Conservation (phyloP, 768 basidiomycete genomes). For the Tulasnella sp. region DNA sequence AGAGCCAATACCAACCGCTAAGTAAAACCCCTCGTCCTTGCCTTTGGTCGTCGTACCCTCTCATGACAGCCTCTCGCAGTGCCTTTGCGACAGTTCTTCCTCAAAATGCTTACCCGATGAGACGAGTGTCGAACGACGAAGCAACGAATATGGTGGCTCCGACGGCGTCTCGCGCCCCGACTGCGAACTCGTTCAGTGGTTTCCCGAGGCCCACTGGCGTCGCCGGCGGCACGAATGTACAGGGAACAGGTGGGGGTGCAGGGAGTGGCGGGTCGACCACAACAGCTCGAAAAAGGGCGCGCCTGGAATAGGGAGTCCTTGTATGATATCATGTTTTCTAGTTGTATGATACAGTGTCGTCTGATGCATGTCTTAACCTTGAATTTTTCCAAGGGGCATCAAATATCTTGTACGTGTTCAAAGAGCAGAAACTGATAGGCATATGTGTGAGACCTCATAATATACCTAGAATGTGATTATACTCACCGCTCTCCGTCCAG, state of each 20-base stretch:
- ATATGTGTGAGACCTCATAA: no score
- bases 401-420: no score
- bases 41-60: neutral
- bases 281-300: conserved; percentile 3
- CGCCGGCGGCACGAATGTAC: neutral
- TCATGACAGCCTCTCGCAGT: conserved; percentile 29
- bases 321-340: neutral
- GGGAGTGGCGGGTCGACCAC: neutral
- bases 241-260: neutral
- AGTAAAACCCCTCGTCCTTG: conserved; percentile 41
- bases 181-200: neutral
- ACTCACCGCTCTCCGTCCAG: no score
- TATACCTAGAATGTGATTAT: no score
- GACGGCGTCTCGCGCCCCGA: conserved; percentile 9
- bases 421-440: no score
- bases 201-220: conserved; percentile 3
- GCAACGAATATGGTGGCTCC: conserved; percentile 63
- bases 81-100: conserved; percentile 58
- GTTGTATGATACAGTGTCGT: neutral
- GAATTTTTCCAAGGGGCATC: no score
- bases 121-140: conserved; percentile 88
- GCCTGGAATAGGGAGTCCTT: neutral
- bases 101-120: conserved; percentile 67
- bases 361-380: neutral
- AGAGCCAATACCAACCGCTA: conserved; percentile 73